Evolutionary conservation across 345 rosid species (phyloP).

Genomic region (Aquilaria sinensis): DNA sequence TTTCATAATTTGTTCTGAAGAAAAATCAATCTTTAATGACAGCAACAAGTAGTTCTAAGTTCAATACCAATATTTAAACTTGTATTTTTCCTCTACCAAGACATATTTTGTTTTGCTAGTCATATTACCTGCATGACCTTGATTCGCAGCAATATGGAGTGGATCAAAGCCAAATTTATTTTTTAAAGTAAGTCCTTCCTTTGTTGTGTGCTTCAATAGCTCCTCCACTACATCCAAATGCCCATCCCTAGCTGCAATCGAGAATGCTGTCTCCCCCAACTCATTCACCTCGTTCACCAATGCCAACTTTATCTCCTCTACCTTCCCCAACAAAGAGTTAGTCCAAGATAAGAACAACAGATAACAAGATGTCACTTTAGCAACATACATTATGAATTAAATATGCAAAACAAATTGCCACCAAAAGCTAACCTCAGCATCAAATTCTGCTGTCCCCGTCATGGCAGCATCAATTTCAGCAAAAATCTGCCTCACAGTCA

Average conservation of each 20-base stretch:
- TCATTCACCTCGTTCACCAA: conserved; percentile 89
- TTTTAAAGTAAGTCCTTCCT: conserved; percentile 57
- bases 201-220: conserved; percentile 48
- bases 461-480: conserved; percentile 75
- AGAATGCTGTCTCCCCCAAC: conserved; percentile 88
- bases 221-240: conserved; percentile 71
- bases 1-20: no score
- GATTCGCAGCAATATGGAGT: conserved; percentile 75
- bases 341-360: background rate
- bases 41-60: no score
- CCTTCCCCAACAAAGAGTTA: conserved; percentile 23
- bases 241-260: conserved; percentile 82
- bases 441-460: conserved; percentile 64
- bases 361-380: background rate
- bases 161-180: conserved; percentile 65
- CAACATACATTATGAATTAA: background rate
- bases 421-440: conserved; percentile 41
- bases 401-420: background rate
- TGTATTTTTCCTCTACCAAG: no score
- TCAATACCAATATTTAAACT: no score
- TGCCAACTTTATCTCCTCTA: conserved; percentile 58
- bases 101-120: no score
- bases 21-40: no score
- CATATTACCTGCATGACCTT: conserved; percentile 71
- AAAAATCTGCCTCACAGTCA: conserved; percentile 52